These are phyloP conservation scores for Rachicladosporium sp. DNA, from an alignment of 2,329 filamentous ascomycete genomes.

Conservation along the genomic window DNA sequence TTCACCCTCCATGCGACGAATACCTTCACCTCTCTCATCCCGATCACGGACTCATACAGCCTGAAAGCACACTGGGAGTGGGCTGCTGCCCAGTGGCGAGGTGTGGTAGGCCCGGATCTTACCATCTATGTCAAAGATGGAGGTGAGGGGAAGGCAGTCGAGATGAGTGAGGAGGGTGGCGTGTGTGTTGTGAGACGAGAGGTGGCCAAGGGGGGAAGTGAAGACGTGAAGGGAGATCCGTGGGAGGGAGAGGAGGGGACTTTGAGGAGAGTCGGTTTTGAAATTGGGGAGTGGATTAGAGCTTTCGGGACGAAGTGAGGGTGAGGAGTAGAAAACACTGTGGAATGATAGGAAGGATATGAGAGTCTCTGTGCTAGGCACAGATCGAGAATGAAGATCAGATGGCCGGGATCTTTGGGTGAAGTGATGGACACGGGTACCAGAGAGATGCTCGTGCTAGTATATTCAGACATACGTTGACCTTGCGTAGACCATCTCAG, in stretches of 20 bases:
- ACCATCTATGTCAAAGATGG: conserved; percentile 52
- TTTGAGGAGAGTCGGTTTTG: conserved; percentile 67
- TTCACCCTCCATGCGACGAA: conserved; percentile 75
- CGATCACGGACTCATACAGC: conserved; percentile 64
- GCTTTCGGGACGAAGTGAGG: conserved; percentile 13
- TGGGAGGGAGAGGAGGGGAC: conserved; percentile 33
- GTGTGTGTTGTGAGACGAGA: conserved; percentile 27
- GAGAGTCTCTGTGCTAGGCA: too few relatives aligned
- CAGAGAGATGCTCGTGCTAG: too few relatives aligned
- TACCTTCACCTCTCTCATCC: conserved; percentile 57
- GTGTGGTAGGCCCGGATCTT: conserved; percentile 69
- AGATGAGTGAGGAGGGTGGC: conserved; percentile 31
- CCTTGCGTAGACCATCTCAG: too few relatives aligned
- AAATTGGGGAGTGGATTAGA: conserved; percentile 70
- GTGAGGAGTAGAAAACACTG: too few relatives aligned
- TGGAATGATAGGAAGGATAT: too few relatives aligned
- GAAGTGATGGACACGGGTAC: too few relatives aligned
- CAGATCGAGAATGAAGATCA: too few relatives aligned
- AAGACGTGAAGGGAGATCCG: conserved; percentile 13
- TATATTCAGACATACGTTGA: too few relatives aligned
- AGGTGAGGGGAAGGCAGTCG: conserved; percentile 17
- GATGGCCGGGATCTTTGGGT: too few relatives aligned
- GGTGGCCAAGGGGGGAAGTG: too few relatives aligned
- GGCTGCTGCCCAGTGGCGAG: conserved; percentile 89
- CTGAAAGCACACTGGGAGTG: conserved; percentile 94